These are phyloP conservation scores for Rhizoctonia solani DNA, from an alignment of 1,284 basidiomycete genomes.

Conservation along the genomic window DNA sequence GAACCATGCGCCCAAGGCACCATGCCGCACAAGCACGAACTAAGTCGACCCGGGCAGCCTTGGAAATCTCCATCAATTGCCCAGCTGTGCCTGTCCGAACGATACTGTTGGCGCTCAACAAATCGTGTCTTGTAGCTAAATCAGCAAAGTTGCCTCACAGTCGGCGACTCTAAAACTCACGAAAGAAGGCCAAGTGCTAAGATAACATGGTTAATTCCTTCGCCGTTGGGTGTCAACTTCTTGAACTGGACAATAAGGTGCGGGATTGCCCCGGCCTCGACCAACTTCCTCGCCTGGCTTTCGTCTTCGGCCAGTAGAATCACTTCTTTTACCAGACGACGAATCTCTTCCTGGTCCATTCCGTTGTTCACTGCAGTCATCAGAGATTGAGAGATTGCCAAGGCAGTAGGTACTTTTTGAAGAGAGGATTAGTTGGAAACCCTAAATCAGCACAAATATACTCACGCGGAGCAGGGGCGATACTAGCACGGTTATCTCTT, in stretches of 20 bases:
- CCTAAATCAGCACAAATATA: not conserved
- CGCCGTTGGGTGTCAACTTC: conserved; percentile 12
- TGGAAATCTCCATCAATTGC: conserved; percentile 35
- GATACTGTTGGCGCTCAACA: conserved; percentile 38
- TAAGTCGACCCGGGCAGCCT: conserved; percentile 8
- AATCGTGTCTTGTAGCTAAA: conserved; percentile 27
- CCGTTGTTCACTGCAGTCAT: conserved; percentile 21
- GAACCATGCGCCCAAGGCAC: conserved; percentile 22
- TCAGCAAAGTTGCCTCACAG: not conserved
- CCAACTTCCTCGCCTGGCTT: conserved; percentile 35
- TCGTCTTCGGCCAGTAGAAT: conserved; percentile 29
- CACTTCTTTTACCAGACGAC: conserved; percentile 7
- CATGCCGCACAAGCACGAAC: conserved; percentile 25
- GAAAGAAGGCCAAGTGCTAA: conserved; percentile 36
- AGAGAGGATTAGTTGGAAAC: not conserved
- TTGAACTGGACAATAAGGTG: conserved; percentile 34
- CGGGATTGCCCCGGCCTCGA: conserved; percentile 36
- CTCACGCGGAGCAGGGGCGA: conserved; percentile 15
- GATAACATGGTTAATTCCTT: conserved; percentile 34
- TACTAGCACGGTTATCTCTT: not conserved
- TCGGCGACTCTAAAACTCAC: conserved; percentile 12
- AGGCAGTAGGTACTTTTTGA: not conserved
- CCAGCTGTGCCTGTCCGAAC: conserved; percentile 34
- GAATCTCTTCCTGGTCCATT: conserved; percentile 6
- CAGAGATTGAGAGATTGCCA: conserved; percentile 20